A percentile compares a stretch with the other conserved stretches of the same genome.
Evolutionary conservation across 306 rosid genomes (phyloP).

Genomic region (Begonia masoniana): DNA sequence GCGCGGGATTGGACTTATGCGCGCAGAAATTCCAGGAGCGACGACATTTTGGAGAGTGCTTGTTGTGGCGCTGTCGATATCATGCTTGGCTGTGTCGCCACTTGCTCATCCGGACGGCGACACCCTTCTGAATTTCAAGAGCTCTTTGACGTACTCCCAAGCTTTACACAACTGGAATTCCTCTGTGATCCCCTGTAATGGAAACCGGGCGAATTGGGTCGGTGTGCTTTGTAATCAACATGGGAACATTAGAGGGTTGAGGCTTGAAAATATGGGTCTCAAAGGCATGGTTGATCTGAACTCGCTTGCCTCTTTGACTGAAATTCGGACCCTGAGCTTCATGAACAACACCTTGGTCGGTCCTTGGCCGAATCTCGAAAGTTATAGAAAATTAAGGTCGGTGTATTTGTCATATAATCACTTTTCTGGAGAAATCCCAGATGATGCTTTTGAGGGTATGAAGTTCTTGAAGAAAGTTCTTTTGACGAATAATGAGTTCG

Average conservation of each 20-base stretch:
- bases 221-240: conserved; percentile 41
- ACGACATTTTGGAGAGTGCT: not conserved
- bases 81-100: conserved; percentile 5
- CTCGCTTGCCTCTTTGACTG: conserved; percentile 23
- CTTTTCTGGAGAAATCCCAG: conserved; percentile 56
- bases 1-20: conserved; percentile 56
- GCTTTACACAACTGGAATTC: conserved; percentile 48
- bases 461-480: conserved; percentile 32
- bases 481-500: conserved; percentile 43
- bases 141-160: conserved; percentile 19
- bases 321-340: conserved; percentile 38
- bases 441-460: conserved; percentile 47
- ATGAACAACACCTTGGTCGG: conserved; percentile 80
- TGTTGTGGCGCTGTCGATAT: conserved; percentile 10
- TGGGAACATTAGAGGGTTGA: conserved; percentile 44
- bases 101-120: conserved; percentile 19
- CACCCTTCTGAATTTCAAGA: conserved; percentile 41
- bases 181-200: conserved; percentile 32
- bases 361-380: conserved; percentile 35
- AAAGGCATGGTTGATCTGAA: conserved; percentile 34
- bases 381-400: conserved; percentile 28
- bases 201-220: conserved; percentile 34
- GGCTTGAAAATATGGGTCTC: conserved; percentile 57
- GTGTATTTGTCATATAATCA: conserved; percentile 54
- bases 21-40: conserved; percentile 46